phyloP scores from a whole-genome alignment of 768 basidiomycete genomes.

The Termitomyces sp. region DNA sequence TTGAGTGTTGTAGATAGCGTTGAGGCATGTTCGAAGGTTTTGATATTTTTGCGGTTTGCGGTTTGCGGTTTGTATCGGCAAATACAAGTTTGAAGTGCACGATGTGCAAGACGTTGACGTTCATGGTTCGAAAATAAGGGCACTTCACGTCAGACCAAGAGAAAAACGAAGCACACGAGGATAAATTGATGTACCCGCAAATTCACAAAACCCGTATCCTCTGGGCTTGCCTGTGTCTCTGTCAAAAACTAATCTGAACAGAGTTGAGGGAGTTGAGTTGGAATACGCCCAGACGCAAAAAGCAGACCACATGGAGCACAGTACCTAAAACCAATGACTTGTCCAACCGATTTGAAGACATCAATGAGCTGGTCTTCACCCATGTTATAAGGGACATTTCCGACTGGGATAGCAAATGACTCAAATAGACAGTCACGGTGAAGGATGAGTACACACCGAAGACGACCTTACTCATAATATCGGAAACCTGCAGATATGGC shows the following conservation, averaged over 20 bases:
- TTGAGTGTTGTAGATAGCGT: not conserved
- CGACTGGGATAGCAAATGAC: constrained; percentile 41
- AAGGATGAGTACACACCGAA: constrained; percentile 43
- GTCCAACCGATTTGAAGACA: constrained; percentile 84
- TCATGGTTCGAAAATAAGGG: constrained; percentile 10
- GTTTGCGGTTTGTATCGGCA: not conserved
- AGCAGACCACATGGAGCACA: constrained; percentile 6
- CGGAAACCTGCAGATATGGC: not conserved
- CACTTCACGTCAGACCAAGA: constrained; percentile 31
- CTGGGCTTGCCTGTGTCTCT: constrained; percentile 91
- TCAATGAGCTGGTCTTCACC: constrained; percentile 84
- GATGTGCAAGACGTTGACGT: not conserved
- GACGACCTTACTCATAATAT: constrained; percentile 61
- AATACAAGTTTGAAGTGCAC: not conserved
- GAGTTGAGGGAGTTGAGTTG: constrained; percentile 6
- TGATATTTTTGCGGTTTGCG: not conserved
- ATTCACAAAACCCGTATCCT: constrained; percentile 94
- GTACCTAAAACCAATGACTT: constrained; percentile 85
- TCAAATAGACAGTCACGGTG: not conserved
- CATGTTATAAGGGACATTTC: constrained; percentile 90
- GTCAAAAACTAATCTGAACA: constrained; percentile 74
- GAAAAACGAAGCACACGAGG: constrained; percentile 17
- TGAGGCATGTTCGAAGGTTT: not conserved
- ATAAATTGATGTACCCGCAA: constrained; percentile 63
- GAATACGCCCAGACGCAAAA: not conserved